Percentiles rank a stretch among this genome's conserved stretches.
These are phyloP conservation scores for Rasamsonia emersonii DNA, from an alignment of 2,329 filamentous ascomycete genomes.

Conservation along the genomic window DNA sequence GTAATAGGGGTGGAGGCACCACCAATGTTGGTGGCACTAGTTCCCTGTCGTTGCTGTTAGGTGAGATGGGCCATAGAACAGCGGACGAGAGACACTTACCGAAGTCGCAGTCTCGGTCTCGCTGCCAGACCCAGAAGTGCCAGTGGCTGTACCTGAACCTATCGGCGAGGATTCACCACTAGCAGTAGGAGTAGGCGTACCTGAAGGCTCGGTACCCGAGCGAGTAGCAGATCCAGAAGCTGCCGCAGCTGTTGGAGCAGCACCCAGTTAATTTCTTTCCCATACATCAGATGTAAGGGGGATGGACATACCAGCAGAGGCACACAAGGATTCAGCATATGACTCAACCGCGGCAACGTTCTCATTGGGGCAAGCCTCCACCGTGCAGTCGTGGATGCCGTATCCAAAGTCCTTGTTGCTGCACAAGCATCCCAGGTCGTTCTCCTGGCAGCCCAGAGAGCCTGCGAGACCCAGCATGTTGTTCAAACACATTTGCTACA, in stretches of 20 bases:
- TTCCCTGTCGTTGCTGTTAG: constrained; percentile 5
- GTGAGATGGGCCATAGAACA: constrained; percentile 1
- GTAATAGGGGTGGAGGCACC: constrained; percentile 7
- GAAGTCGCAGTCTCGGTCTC: constrained; percentile 8
- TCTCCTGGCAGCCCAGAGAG: constrained; percentile 30
- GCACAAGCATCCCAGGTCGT: constrained; percentile 35
- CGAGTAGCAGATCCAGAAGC: constrained; percentile 7
- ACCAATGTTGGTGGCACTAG: constrained; percentile 11
- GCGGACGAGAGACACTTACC: constrained; percentile 2
- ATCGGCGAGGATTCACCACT: no score
- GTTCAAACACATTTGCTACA: constrained; percentile 36
- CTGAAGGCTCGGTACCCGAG: constrained; percentile 2
- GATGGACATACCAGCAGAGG: constrained; percentile 14
- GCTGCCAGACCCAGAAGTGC: no score
- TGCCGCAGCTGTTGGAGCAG: constrained; percentile 1
- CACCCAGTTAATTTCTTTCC: not conserved
- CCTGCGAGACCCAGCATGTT: constrained; percentile 35
- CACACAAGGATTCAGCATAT: constrained; percentile 29
- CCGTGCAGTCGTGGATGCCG: constrained; percentile 40
- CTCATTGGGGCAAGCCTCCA: constrained; percentile 34
- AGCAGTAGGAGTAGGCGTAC: constrained; percentile 8
- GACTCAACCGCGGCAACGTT: constrained; percentile 23
- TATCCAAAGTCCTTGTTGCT: constrained; percentile 31
- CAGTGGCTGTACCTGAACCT: no score
- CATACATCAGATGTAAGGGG: not conserved